phyloP scores from a whole-genome alignment of 768 basidiomycete species.

The Lactarius akahatsu region DNA sequence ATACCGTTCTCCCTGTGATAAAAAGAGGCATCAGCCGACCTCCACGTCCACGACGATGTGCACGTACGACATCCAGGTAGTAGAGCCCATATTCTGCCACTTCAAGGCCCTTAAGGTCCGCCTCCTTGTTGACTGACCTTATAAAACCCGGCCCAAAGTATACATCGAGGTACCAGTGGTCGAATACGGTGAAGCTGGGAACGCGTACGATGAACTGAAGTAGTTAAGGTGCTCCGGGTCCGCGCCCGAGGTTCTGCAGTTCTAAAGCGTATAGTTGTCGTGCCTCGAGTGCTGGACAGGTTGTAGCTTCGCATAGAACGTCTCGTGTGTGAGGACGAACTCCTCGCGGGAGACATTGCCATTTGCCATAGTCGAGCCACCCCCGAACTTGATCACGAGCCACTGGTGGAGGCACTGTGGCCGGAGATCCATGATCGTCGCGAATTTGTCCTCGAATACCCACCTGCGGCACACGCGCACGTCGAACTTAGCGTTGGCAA shows the following conservation, averaged over 20 bases:
- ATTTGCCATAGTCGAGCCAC: no score
- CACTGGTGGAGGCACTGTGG: no score
- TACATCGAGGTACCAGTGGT: constrained; percentile 58
- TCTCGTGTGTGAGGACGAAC: constrained; percentile 82
- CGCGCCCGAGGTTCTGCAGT: constrained; percentile 71
- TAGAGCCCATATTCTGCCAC: constrained; percentile 67
- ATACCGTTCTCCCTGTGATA: constrained; percentile 66
- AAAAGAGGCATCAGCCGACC: constrained; percentile 14
- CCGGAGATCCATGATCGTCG: no score
- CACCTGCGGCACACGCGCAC: no score
- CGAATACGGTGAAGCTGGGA: constrained; percentile 74
- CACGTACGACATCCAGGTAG: constrained; percentile 52
- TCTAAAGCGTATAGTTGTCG: constrained; percentile 57
- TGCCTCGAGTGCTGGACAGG: constrained; percentile 76
- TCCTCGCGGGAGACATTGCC: constrained; percentile 78
- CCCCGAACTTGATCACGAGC: no score
- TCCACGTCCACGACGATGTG: not conserved
- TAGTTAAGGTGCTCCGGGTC: constrained; percentile 78
- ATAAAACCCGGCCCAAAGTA: constrained; percentile 61
- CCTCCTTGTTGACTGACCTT: constrained; percentile 68
- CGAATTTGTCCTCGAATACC: no score
- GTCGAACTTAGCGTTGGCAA: no score
- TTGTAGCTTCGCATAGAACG: constrained; percentile 82
- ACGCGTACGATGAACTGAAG: constrained; percentile 77
- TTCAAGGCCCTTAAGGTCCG: constrained; percentile 63